A percentile compares a stretch with the other conserved stretches of the same genome.
These are phyloP conservation scores for Jatropha multifida DNA, from an alignment of 441 rosid genomes.

Conservation along the genomic window DNA sequence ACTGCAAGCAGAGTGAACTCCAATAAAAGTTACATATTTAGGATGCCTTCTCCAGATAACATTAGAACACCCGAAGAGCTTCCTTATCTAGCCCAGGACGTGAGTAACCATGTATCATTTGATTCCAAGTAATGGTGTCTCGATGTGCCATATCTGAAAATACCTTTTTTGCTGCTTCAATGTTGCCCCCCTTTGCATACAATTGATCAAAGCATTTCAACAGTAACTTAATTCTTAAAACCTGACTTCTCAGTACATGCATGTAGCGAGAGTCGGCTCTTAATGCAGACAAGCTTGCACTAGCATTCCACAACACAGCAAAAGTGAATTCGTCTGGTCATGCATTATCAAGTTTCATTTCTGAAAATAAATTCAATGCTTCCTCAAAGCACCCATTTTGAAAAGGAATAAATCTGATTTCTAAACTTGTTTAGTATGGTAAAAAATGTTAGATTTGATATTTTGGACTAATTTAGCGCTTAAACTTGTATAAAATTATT, in stretches of 20 bases:
- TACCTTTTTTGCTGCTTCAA: constrained; percentile 50
- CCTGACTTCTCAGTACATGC: constrained; percentile 50
- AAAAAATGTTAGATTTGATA: too few species aligned
- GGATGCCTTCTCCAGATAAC: constrained; percentile 57
- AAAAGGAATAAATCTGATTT: too few species aligned
- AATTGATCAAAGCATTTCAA: constrained; percentile 66
- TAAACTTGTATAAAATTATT: too few species aligned
- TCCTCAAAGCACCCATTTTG: constrained; percentile 70
- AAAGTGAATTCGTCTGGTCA: constrained; percentile 69
- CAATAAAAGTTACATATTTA: constrained; percentile 68
- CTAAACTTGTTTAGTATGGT: too few species aligned
- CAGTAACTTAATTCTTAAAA: constrained; percentile 50
- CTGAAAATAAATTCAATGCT: constrained; percentile 50
- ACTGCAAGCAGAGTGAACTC: constrained; percentile 76
- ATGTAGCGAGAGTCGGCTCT: constrained; percentile 52
- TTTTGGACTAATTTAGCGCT: too few species aligned
- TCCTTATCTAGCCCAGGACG: constrained; percentile 70
- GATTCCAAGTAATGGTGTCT: constrained; percentile 68
- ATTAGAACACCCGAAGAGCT: constrained; percentile 57
- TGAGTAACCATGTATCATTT: constrained; percentile 68
- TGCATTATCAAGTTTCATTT: constrained; percentile 37
- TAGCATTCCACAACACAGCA: constrained; percentile 53
- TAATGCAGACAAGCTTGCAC: constrained; percentile 54
- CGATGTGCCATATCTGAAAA: constrained; percentile 36
- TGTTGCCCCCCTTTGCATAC: constrained; percentile 68